Evolutionary conservation across 2,329 filamentous ascomycete genomes (phyloP), one percentile per base, ranked within the genome.

Genomic region (Stagonosporopsis tanaceti): DNA sequence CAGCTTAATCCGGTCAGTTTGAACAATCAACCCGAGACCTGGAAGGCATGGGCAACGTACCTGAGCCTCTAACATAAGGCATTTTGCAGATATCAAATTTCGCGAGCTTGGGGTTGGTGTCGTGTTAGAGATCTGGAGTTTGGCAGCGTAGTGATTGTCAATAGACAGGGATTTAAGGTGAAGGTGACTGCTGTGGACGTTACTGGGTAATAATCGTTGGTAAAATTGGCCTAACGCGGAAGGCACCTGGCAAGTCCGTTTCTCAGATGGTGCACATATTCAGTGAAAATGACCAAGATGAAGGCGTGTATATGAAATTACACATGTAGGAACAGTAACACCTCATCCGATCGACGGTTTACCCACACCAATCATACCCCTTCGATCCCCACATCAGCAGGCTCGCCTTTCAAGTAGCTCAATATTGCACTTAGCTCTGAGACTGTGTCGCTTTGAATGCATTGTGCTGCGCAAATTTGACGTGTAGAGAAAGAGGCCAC

Each of bases 161-260:
- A 22, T 5, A 17, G 12, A 15, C 11, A 34, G 12, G 7, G 39
- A 48, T 24, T 34, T 22, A n/a, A 60, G 50, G 57, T 60, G 60
- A 62, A 62, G 14, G 37, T 47, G 28, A 47, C 12, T 8, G 34
- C 39, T 25, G 34, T 48, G 17, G 25, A 27, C 25, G 8, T 27
- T 27, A 4, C 30, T 12, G 8, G 2, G 30, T 32, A 12, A 32
- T 12, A 6, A 8, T 32, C 30, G 7, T 9, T 32, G 30, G 20
- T 20, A 20, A 20, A 20, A 2, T 3, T 20, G 20, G 20, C 20
- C 20, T 20, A 20, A 20, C 20, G 2, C 3, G 20, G 30, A 32
- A 32, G 30, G 12, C 5, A 34, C 28, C 9, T 25, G 15, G 20
- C n/a, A 9, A 30, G 7, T 30, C 1, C 11, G 28, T 30, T 30